phyloP scores from a whole-genome alignment of 768 basidiomycete species.

The Russula ochroleuca region DNA sequence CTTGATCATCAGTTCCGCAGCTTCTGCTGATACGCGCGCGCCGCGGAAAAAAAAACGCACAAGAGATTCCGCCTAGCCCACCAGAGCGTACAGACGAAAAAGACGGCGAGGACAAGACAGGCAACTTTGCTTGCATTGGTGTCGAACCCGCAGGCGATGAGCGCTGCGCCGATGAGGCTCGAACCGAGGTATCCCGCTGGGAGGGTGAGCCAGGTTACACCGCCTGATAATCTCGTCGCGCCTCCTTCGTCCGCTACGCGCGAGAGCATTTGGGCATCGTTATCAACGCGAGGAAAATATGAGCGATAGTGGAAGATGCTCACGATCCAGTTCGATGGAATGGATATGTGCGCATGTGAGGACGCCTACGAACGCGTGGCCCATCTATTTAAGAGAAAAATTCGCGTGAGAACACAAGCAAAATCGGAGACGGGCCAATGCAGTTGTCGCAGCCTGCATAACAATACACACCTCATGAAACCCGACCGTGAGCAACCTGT shows the following conservation, averaged over 20 bases:
- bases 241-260: constrained; percentile 80
- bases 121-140: constrained; percentile 87
- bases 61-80: constrained; percentile 75
- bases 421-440: too few species aligned
- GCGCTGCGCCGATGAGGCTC: constrained; percentile 76
- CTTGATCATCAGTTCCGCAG: neutral
- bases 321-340: constrained; percentile 84
- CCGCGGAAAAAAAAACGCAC: constrained; percentile 40
- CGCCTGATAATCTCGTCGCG: constrained; percentile 81
- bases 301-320: constrained; percentile 34
- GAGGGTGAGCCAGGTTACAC: constrained; percentile 73
- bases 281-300: neutral
- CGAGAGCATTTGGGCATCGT: too few species aligned
- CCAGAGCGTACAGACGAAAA: constrained; percentile 86
- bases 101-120: constrained; percentile 70
- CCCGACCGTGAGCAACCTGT: constrained; percentile 76
- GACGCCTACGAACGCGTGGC: constrained; percentile 76
- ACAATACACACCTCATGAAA: constrained; percentile 68
- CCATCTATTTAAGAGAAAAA: constrained; percentile 51
- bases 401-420: neutral
- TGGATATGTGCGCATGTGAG: constrained; percentile 87
- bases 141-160: constrained; percentile 87
- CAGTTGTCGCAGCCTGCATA: too few species aligned
- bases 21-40: neutral
- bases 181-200: constrained; percentile 84